A percentile compares a stretch with the other conserved stretches of the same genome.
These are phyloP conservation scores for Candida nonsorbophila DNA, from an alignment of 805 yeast species.

Conservation along the genomic window DNA sequence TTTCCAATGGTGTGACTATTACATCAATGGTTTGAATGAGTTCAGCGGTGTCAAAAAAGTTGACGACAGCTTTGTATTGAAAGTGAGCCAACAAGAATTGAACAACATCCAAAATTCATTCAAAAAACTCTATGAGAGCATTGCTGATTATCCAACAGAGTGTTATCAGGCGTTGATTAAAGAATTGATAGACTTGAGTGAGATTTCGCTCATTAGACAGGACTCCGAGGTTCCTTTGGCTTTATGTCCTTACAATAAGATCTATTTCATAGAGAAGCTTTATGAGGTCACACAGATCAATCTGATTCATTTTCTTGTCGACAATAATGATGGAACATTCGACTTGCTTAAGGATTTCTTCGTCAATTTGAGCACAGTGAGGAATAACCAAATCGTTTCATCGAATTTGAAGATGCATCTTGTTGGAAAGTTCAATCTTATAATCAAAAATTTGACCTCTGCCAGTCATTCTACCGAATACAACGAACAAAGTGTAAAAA, in stretches of 20 bases:
- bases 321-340: constrained; percentile 19
- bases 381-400: constrained; percentile 14
- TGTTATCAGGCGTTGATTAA: constrained; percentile 46
- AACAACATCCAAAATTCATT: constrained; percentile 51
- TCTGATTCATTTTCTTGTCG: constrained; percentile 44
- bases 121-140: constrained; percentile 57
- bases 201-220: constrained; percentile 3
- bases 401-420: constrained; percentile 42
- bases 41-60: constrained; percentile 19
- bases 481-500: constrained; percentile 2
- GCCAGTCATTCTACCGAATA: constrained; percentile 20
- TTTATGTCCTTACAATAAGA: constrained; percentile 51
- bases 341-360: constrained; percentile 44
- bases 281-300: constrained; percentile 50
- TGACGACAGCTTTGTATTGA: constrained; percentile 6
- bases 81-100: constrained; percentile 32
- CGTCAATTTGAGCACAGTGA: constrained; percentile 42
- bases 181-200: constrained; percentile 37
- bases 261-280: constrained; percentile 50
- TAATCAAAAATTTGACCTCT: constrained; percentile 37
- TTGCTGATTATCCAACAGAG: constrained; percentile 45
- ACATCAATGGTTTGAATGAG: constrained; percentile 51
- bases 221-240: constrained; percentile 7
- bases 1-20: constrained; percentile 76
- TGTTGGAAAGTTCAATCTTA: constrained; percentile 46